Evolutionary conservation across 176 grass and related monocot genomes (phyloP).

Genomic region (Eleusine coracana): DNA sequence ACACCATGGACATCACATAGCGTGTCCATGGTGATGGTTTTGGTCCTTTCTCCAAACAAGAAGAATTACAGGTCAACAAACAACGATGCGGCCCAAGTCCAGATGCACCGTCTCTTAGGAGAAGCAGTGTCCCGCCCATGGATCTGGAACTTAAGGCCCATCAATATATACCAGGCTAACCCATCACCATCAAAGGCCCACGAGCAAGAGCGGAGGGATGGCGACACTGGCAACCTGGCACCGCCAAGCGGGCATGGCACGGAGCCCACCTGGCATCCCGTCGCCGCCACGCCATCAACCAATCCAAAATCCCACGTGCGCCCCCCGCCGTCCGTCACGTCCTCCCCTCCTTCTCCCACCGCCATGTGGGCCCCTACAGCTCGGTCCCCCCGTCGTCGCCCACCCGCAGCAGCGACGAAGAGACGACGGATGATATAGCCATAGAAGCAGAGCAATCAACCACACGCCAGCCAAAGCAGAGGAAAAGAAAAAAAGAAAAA

Average conservation of each 20-base stretch:
- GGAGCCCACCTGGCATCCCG: background rate
- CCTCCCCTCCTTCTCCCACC: background rate
- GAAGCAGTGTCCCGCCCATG: background rate
- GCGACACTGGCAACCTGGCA: background rate
- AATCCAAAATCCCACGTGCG: conserved; percentile 16
- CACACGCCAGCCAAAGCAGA: background rate
- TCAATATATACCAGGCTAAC: background rate
- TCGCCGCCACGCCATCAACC: background rate
- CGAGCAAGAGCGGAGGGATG: background rate
- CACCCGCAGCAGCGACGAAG: background rate
- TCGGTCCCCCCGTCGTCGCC: background rate
- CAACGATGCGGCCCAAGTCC: too few relatives aligned
- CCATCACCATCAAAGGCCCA: background rate
- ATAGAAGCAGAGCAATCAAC: background rate
- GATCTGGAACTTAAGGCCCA: background rate
- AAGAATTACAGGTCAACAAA: too few relatives aligned
- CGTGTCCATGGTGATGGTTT: too few relatives aligned
- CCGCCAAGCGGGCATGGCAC: background rate
- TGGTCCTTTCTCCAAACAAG: too few relatives aligned
- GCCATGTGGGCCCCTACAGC: conserved; percentile 11
- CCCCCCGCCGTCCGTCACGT: background rate
- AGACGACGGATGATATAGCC: background rate
- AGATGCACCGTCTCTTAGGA: too few relatives aligned
- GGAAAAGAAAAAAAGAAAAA: background rate
- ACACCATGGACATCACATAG: too few relatives aligned